Evolutionary conservation across 2,329 filamentous ascomycete genomes (phyloP).

Genomic region (Acephala macrosclerotiorum): DNA sequence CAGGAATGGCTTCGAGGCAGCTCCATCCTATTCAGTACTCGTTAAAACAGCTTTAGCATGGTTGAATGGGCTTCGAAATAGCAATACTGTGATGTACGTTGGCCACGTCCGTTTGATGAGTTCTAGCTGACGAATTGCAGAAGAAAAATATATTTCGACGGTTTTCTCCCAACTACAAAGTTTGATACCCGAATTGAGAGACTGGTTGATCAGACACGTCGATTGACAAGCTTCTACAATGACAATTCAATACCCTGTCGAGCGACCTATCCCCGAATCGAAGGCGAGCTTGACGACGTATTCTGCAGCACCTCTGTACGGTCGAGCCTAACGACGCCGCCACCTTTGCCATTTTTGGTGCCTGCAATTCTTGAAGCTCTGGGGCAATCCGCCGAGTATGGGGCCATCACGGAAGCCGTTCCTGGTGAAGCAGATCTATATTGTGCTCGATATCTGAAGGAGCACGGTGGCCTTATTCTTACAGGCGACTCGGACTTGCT

Average conservation of each 20-base stretch:
- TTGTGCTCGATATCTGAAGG: conserved; percentile 72
- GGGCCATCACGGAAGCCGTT: conserved; percentile 62
- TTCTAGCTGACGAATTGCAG: conserved; percentile 48
- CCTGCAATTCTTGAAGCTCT: conserved; percentile 79
- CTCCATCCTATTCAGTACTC: conserved; percentile 70
- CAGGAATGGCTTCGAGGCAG: conserved; percentile 56
- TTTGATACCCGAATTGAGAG: conserved; percentile 37
- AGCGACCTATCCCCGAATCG: conserved; percentile 26
- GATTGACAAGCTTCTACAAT: conserved; percentile 37
- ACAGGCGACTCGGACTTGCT: conserved; percentile 91
- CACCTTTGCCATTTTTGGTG: conserved; percentile 72
- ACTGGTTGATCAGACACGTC: conserved; percentile 36
- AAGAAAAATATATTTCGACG: conserved; percentile 84
- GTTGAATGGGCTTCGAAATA: conserved; percentile 64
- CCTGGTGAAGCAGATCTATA: conserved; percentile 86
- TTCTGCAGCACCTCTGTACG: conserved; percentile 35
- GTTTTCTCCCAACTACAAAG: conserved; percentile 69
- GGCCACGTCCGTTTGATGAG: neutral
- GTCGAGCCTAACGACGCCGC: conserved; percentile 45
- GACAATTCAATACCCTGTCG: conserved; percentile 29
- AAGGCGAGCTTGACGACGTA: conserved; percentile 29
- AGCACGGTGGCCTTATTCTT: conserved; percentile 64
- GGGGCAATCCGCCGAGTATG: conserved; percentile 51
- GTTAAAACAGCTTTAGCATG: conserved; percentile 65
- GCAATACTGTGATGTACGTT: conserved; percentile 67